Evolutionary conservation across 176 grass and related monocot species (phyloP), one percentile per base, ranked within the genome.

Genomic region (Triticum dicoccoides): DNA sequence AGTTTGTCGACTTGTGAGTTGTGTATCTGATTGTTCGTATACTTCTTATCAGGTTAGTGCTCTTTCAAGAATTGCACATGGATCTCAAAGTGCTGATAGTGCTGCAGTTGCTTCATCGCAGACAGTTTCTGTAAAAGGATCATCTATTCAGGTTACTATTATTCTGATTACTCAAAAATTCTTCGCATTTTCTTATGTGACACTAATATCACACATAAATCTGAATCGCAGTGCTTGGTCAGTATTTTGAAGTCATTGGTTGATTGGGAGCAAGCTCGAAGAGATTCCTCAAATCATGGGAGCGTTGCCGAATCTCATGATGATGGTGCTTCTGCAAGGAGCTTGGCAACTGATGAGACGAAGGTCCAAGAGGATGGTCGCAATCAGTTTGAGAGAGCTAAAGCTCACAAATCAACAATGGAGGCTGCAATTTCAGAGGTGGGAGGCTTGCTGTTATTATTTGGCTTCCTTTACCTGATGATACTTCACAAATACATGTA

Each of bases 351-450:
- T 85, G 94, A 99, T 72, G 94, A 97, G 47, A 76, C 54, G 54
- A 95, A 92, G 84, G 89, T 44, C 82, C 82, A 87, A 79, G 97
- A 96, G 78, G 93, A 98, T 85, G 89, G 87, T 61, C 85, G 91
- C 52, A 94, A 94, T 88, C 94, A 99, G 77, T 99, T 99, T 94
- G 97, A 99, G 83, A 97, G 90, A 82, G 97, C 97, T 77, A 99
- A 99, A 94, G 94, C 97, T 91, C 97, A 99, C 71, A 99, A 99
- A 87, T 97, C 92, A 58, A 99, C 97, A 71, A 85, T 99, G 92
- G 97, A 99, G 85, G 90, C 97, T 79, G 94, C 90, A 79, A 77
- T 97, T 68, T 89, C 92, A 81, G 97, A 97, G 94, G 97, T 99
- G 84, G 75, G n/a, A 72, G 49, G 61, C 59, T 37, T 77, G 49